phyloP scores from a whole-genome alignment of 768 basidiomycete species.

The Mycena chlorophos region DNA sequence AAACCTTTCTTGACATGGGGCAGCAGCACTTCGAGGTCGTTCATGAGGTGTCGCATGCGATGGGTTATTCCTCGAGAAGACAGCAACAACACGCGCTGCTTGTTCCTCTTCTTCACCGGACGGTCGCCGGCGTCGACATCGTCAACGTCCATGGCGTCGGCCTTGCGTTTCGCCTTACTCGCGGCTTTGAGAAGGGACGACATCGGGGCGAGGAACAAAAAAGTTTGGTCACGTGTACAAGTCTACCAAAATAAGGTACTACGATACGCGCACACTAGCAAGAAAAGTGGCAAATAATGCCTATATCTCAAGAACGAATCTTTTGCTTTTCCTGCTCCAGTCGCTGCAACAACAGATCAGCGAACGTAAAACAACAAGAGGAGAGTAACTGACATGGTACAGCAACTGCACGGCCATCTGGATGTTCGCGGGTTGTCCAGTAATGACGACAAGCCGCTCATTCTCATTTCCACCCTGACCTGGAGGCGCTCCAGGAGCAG shows the following conservation, averaged over 20 bases:
- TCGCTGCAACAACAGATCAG: conserved; percentile 47
- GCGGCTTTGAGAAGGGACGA: conserved; percentile 65
- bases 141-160: conserved; percentile 58
- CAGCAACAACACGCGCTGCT: conserved; percentile 91
- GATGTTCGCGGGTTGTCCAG: conserved; percentile 91
- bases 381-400: conserved; percentile 63
- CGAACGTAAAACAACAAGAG: conserved; percentile 3
- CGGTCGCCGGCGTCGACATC: conserved; percentile 36
- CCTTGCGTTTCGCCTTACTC: conserved; percentile 59
- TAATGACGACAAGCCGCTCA: conserved; percentile 93
- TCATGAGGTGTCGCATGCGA: conserved; percentile 97
- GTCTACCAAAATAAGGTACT: not conserved
- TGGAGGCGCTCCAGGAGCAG: conserved; percentile 63
- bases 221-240: conserved; percentile 11
- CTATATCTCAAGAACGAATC: conserved; percentile 39
- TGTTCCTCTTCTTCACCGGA: conserved; percentile 71
- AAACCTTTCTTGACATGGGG: conserved; percentile 97
- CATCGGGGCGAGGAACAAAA: conserved; percentile 40
- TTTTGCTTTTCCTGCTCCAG: conserved; percentile 90
- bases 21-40: conserved; percentile 83
- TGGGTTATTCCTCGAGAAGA: conserved; percentile 94
- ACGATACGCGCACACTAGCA: not conserved
- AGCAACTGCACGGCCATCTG: conserved; percentile 94
- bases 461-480: conserved; percentile 75
- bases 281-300: conserved; percentile 3